These are phyloP conservation scores for Saccharomyces hybrid DNA, from an alignment of 1,139 yeast species.

Conservation along the genomic window DNA sequence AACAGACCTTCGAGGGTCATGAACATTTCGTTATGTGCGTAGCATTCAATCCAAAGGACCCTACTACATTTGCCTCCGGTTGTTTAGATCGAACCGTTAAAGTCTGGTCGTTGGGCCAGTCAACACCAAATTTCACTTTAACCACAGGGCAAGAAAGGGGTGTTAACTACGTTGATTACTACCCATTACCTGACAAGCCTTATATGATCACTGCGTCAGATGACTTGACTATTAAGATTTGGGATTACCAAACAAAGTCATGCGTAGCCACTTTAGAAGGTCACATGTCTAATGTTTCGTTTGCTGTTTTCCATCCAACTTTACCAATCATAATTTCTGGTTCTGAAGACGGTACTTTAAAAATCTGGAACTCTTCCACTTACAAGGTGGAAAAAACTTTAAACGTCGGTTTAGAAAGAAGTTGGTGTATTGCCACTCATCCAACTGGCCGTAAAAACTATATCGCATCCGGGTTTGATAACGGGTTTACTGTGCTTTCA, in stretches of 20 bases:
- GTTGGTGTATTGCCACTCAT: constrained; percentile 87
- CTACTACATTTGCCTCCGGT: constrained; percentile 94
- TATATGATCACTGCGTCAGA: constrained; percentile 89
- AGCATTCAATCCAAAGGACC: constrained; percentile 94
- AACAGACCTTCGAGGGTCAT: constrained; percentile 92
- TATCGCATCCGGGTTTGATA: constrained; percentile 89
- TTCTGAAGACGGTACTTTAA: constrained; percentile 74
- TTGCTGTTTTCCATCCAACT: constrained; percentile 95
- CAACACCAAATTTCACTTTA: constrained; percentile 87
- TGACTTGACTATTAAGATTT: constrained; percentile 80
- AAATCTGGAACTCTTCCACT: constrained; percentile 74
- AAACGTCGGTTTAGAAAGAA: constrained; percentile 87
- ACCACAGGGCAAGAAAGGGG: constrained; percentile 89
- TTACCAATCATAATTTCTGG: constrained; percentile 82
- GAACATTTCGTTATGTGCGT: constrained; percentile 92
- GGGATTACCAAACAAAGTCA: constrained; percentile 97
- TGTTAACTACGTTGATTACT: constrained; percentile 91
- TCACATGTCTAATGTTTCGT: constrained; percentile 87
- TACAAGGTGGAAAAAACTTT: constrained; percentile 83
- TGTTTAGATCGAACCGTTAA: constrained; percentile 94
- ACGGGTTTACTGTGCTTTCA: constrained; percentile 80
- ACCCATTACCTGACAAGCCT: constrained; percentile 95
- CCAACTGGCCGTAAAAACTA: constrained; percentile 54
- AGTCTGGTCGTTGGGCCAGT: constrained; percentile 89
- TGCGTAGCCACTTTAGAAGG: constrained; percentile 93